Percentiles rank a stretch among this genome's conserved stretches.
Evolutionary conservation across 2,329 filamentous ascomycete genomes (phyloP).

Genomic region (Calonectria crousiana): DNA sequence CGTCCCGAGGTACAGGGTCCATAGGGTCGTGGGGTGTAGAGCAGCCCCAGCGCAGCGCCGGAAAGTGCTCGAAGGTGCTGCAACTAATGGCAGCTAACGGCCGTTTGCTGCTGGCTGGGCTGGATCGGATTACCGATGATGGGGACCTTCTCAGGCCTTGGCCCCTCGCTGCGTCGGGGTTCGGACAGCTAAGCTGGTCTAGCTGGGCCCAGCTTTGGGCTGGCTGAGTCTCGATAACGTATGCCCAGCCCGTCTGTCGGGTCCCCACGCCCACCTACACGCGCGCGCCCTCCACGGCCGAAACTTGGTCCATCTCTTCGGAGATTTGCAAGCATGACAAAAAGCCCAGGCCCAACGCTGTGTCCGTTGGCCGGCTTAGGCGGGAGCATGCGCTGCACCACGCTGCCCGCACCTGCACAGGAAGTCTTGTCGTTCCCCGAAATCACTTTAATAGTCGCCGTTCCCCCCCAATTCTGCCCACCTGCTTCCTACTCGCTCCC

Average conservation of each 20-base stretch:
- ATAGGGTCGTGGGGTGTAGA: neutral
- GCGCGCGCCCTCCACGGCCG: constrained; percentile 9
- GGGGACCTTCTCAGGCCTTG: neutral
- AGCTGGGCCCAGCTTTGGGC: neutral
- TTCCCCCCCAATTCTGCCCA: neutral
- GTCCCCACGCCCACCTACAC: constrained; percentile 9
- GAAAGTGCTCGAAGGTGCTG: constrained; percentile 6
- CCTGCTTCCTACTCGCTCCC: neutral
- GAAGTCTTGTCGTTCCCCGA: neutral
- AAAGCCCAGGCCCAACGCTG: constrained; percentile 22
- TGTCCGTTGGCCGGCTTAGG: constrained; percentile 25
- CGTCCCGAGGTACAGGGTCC: neutral
- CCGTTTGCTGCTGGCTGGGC: constrained; percentile 1
- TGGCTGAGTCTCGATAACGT: constrained; percentile 11
- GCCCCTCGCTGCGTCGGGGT: neutral
- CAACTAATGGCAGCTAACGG: neutral
- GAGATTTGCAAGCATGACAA: constrained; percentile 46
- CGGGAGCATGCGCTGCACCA: constrained; percentile 28
- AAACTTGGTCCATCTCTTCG: constrained; percentile 25
- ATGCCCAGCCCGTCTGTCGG: constrained; percentile 7
- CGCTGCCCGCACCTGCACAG: neutral
- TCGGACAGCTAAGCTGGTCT: neutral
- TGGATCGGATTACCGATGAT: constrained; percentile 22
- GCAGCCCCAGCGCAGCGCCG: neutral
- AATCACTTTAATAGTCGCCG: constrained; percentile 6